Evolutionary conservation across 352 stramenopile genomes (phyloP), one percentile per base, ranked within the genome.

Genomic region (Globisporangium camurandrum): DNA sequence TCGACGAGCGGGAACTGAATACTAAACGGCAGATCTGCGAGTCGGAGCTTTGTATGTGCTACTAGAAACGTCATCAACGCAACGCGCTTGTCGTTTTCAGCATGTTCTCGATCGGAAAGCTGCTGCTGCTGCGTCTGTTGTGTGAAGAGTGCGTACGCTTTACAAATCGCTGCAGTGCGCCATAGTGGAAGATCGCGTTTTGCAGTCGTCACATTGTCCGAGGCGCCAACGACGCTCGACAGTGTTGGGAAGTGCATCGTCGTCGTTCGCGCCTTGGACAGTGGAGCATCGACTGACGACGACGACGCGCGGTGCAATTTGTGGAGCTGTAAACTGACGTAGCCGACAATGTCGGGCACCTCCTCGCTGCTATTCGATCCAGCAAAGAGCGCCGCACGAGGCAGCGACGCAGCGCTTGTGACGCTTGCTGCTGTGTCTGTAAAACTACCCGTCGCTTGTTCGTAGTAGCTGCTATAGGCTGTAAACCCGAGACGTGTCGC

Each of bases 1-100:
- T 88, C 64, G 17, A 74, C 26, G 16, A 92, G 68, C 12, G 75
- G 69, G 49, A 83, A 75, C 4, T 66, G 67, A 46, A 92, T 46
- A 11, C 77, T 66, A 57, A 77, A 58, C 0, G 81, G 78, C 6
- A 92, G 49, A 51, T 88, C 75, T 11, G 68, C 55, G 4, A 92
- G 47, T n/a, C 51, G 57, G 10, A 89, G 49, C 2, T 47, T 41
- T 3, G 38, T 59, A n/a, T n/a, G n/a, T n/a, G n/a, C n/a, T n/a
- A n/a, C n/a, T n/a, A 91, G 57, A 19, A 74, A 84, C 30, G 64
- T 53, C 51, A 88, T 73, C 24, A 87, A 20, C 12, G 73, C 48
- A 63, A 54, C 19, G 57, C 63, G 30, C 33, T 24, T 8, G 24
- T 49, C 46, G 22, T 17, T 53, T 43, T 33, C 17, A 12, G 14